Evolutionary conservation across 176 grass and related monocot genomes (phyloP), one percentile per base, ranked within the genome.

Genomic region (Eleusine indica): DNA sequence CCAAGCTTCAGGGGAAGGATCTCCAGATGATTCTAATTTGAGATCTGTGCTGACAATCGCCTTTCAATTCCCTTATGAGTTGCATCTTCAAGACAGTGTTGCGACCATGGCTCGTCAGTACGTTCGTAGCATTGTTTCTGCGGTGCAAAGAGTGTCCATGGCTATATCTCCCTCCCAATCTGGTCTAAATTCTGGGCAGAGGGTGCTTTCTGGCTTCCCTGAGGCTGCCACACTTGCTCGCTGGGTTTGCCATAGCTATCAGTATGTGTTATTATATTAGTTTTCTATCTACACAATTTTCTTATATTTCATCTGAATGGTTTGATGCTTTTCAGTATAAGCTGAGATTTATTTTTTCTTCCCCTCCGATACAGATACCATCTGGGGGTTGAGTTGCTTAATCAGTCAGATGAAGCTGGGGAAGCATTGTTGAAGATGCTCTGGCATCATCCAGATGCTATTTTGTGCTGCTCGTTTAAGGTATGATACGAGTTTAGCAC

Each of bases 401-500:
- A 53, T n/a, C 92, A 75, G 40, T 85, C 88, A 28, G 87, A 83
- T 75, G 91, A 77, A 81, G 83, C 85, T 56, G 85, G 86, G 71
- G 96, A 95, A 42, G 71, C 87, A 37, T 85, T 95, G 63, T 79
- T 98, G 84, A 98, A 98, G 82, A 89, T 85, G 84, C 85, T 98
- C 52, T 98, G 96, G 96, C 91, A 98, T 84, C 85, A 98, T 66
- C 93, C 86, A 88, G 93, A 98, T 87, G 96, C 96, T 65, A 85
- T 98, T 68, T 66, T 98, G 48, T 98, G 93, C 91, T 98, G 93
- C 76, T 91, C 96, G 38, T 93, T 98, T 75, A 93, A 98, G 93
- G 96, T 93, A 91, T 28, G 0, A n/a, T 44, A 69, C 18, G 40
- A 58, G 48, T 52, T 46, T 2, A 3, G 22, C 28, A 63, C 21